A percentile compares a stretch with the other conserved stretches of the same genome.
Conservation (phyloP, 495 filamentous ascomycete genomes). For the Aspergillus carlsbadensis region DNA sequence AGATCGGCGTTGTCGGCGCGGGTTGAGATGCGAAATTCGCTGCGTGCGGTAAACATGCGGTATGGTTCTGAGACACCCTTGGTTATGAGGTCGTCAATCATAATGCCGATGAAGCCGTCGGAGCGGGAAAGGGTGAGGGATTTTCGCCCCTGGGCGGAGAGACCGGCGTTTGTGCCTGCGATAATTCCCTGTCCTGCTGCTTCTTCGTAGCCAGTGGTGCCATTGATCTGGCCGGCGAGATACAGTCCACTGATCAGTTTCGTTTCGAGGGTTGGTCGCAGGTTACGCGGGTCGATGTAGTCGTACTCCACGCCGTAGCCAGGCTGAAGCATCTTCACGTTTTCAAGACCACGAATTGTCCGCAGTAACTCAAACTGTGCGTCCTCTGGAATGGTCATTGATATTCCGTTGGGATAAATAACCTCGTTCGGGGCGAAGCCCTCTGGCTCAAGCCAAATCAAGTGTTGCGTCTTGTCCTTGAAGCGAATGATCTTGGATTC, state of each 20-base stretch:
- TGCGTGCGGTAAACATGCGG: constrained; percentile 96
- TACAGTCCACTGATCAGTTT: constrained; percentile 88
- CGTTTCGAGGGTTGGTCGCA: constrained; percentile 86
- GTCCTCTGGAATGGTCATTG: constrained; percentile 89
- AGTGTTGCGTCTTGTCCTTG: constrained; percentile 70
- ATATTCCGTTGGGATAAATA: constrained; percentile 95
- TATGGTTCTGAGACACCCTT: constrained; percentile 97
- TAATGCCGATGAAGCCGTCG: constrained; percentile 95
- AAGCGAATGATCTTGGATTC: constrained; percentile 95
- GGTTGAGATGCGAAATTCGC: constrained; percentile 89
- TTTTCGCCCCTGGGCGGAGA: constrained; percentile 63
- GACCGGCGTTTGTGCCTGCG: constrained; percentile 89
- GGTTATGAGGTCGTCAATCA: constrained; percentile 98
- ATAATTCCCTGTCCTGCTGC: constrained; percentile 91
- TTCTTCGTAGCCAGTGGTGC: constrained; percentile 97
- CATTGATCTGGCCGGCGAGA: constrained; percentile 96
- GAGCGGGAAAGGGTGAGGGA: constrained; percentile 71
- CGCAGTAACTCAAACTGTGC: constrained; percentile 81
- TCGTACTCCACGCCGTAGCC: constrained; percentile 99
- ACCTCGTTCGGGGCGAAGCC: constrained; percentile 82
- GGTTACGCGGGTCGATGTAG: constrained; percentile 90
- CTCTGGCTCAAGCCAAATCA: constrained; percentile 96
- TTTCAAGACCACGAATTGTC: constrained; percentile 82
- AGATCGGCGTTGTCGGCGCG: constrained; percentile 92
- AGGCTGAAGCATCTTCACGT: constrained; percentile 90